Evolutionary conservation across 805 yeast species (phyloP).

Genomic region (Ogataea thermomethanolica): DNA sequence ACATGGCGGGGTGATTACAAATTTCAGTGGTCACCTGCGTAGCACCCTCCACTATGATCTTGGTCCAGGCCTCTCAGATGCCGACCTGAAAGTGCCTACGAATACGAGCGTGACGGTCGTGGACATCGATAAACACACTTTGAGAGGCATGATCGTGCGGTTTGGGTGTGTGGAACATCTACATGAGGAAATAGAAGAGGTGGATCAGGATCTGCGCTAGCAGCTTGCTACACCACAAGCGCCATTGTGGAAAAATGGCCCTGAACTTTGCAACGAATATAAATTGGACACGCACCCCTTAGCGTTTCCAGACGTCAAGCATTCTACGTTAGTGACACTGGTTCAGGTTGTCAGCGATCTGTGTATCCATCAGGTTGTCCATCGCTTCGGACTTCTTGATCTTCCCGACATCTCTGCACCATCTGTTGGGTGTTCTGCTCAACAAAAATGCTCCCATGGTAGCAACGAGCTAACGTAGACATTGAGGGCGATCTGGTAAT

Average conservation of each 20-base stretch:
- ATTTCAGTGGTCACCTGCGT: conserved; percentile 50
- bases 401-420: conserved; percentile 3
- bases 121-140: conserved; percentile 43
- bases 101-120: conserved; percentile 73
- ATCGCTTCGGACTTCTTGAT: no score
- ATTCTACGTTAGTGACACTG: no score
- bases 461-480: neutral
- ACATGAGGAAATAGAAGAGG: conserved; percentile 50
- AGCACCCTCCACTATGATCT: conserved; percentile 37
- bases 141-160: conserved; percentile 42
- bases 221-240: neutral
- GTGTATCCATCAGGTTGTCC: no score
- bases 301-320: no score
- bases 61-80: conserved; percentile 36
- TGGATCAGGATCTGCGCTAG: conserved; percentile 37
- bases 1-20: conserved; percentile 80
- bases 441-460: conserved; percentile 1
- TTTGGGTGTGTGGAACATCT: conserved; percentile 71
- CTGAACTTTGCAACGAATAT: neutral
- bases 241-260: neutral
- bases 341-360: no score
- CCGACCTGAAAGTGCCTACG: conserved; percentile 55
- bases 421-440: conserved; percentile 6
- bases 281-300: neutral
- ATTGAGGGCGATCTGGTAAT: no score